Evolutionary conservation across 257 asterid species (phyloP), one percentile per base, ranked within the genome.

Genomic region (Mitragyna speciosa): DNA sequence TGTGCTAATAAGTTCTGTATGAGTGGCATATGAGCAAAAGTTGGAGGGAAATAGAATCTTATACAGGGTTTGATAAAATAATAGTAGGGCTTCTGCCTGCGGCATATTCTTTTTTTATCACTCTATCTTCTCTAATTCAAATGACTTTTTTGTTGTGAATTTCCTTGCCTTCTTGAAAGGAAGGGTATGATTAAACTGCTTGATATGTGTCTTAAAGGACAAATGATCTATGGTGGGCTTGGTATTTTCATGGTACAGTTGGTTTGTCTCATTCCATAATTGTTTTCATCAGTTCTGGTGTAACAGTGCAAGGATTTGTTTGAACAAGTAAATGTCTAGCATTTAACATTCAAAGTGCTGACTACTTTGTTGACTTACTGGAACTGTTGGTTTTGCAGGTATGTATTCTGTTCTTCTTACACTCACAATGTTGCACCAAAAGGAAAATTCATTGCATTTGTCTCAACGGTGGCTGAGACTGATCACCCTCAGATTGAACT

Each of bases 371-470:
- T 19, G 59, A 54, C 78, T 76, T 64, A 31, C 66, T 79, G 75
- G 73, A 78, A 74, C 39, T 78, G 28, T 84, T 86, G 70, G 76
- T 49, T 76, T 30, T 75, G 73, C 84, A 95, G 99, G 99, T 95
- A 95, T 82, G 84, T 95, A 76, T 95, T 95, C 76, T 95, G 99
- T 80, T 95, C 97, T 87, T 95, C 99, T 73, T 95, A 93, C 81
- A 88, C 99, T 72, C 99, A 95, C 90, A 95, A 93, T 86, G 98
- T 95, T 84, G 99, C 99, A 61, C 99, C 99, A 4, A 91, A 93
- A 88, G 98, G 98, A 73, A 95, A 95, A 82, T 95, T 81, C 84
- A 95, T 95, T 73, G 99, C 98, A 51, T 93, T 95, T 82, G 98
- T 95, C 83, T 93, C 99, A 5, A 88, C 99, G 4, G 99, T 93